Evolutionary conservation across 345 rosid genomes (phyloP), one percentile per base, ranked within the genome.

Genomic region (Euclidium syriacum): DNA sequence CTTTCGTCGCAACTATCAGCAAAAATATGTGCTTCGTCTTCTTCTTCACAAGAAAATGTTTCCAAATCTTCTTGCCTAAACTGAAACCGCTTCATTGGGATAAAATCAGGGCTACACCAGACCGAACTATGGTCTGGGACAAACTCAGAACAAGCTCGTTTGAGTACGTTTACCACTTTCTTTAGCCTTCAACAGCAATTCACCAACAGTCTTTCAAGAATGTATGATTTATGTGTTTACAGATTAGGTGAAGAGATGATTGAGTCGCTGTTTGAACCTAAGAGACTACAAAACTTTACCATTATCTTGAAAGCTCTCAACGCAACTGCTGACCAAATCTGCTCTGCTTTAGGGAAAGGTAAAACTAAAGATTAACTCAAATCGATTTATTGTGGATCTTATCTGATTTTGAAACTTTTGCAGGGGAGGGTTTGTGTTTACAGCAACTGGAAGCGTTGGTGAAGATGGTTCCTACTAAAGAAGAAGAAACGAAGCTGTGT

Each of bases 201-300:
- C 39, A 51, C 7, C 41, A 11, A 44, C 12, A 15, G 10, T 17
- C 10, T 49, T 29, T 17, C 17, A 35, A 26, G 11, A 36, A 22
- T 33, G 24, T 58, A 6, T 53, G 49, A 58, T 23, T n/a, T 38
- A 35, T 15, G 26, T 59, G 20, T 38, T 66, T 38, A 69, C 79
- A 94, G 99, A 77, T 83, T 94, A 27, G 97, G 90, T 20, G 99
- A 94, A 78, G 95, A 94, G 79, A 94, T 94, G 99, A 94, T 94
- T 0, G 97, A 87, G 60, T 94, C 99, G 2, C 88, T 94, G 5
- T 94, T 94, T 42, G 99, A 94, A 52, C 89, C 97, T 25, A 94
- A 94, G 68, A 79, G 99, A 53, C 79, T 94, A 14, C 99, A 94
- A 65, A 94, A 94, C 72, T 73, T 90, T 35, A 87, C 97, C 65